Evolutionary conservation across 495 filamentous ascomycete genomes (phyloP), one percentile per base, ranked within the genome.

Genomic region (Podospora sp.): DNA sequence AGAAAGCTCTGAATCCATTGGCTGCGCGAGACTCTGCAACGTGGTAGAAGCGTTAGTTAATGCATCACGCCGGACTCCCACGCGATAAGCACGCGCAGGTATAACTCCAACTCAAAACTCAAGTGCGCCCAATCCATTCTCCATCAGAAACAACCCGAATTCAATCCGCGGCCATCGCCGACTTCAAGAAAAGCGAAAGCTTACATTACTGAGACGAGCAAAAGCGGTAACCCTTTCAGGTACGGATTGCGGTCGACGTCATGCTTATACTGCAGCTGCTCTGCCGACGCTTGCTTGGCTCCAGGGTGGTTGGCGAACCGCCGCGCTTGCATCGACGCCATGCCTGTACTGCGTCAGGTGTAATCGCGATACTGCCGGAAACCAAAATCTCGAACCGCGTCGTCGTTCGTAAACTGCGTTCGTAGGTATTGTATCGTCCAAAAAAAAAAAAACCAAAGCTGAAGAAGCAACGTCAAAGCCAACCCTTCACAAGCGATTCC

Each of bases 271-370:
- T 60, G 61, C 16, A 77, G 64, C n/a, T 68, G 60, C 0, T 61
- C 36, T 20, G 72, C 66, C 1, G 73, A 63, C 2, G 76, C 77
- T 52, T 79, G 70, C 58, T 72, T 72, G 60, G 73, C 69, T 3
- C 71, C 72, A 18, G 77, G 77, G 36, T 79, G 70, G 53, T 79
- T 77, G 64, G 66, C 71, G 40, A 78, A 79, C 12, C 68, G 66
- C 14, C 50, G 63, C 3, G 51, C n/a, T 21, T 51, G 21, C 12
- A 18, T 46, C 40, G 40, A 2, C 5, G 40, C 40, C 40, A 46
- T 46, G 5, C 14, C 16, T 11, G 29, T 33, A 33, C 29, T 8
- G 3, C 29, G 29, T n/a, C 4, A 33, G 8, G 8, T 33, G 29
- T 8, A 8, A 33, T 33, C 29, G 29, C 29, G 29, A 33, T 33